phyloP scores from a whole-genome alignment of 805 yeast genomes.

The Hanseniaspora occidentalis region DNA sequence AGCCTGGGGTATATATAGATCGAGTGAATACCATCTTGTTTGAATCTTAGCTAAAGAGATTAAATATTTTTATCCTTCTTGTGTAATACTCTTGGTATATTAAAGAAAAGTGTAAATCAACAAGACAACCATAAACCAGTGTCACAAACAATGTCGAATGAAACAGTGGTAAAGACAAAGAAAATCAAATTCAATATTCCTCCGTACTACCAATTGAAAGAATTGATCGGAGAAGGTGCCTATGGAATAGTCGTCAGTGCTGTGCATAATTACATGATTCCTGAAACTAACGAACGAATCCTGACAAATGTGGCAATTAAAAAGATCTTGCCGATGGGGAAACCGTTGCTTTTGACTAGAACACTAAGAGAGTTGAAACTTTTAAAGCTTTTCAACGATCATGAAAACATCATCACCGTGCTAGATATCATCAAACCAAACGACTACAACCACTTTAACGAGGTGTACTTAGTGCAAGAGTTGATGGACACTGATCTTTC shows the following conservation, averaged over 20 bases:
- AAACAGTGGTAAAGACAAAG: constrained; percentile 21
- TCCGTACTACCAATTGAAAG: constrained; percentile 44
- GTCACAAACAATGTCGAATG: not conserved
- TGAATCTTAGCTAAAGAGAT: too few relatives aligned
- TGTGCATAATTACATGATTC: constrained; percentile 42
- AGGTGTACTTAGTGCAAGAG: constrained; percentile 67
- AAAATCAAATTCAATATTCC: constrained; percentile 52
- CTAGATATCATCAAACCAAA: constrained; percentile 55
- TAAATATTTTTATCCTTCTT: too few relatives aligned
- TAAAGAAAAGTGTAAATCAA: constrained; percentile 1
- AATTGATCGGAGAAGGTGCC: constrained; percentile 68
- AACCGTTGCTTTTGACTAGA: constrained; percentile 52
- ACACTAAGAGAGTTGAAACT: constrained; percentile 61
- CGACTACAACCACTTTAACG: constrained; percentile 46
- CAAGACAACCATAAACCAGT: not conserved
- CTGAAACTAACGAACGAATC: constrained; percentile 5
- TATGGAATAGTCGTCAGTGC: constrained; percentile 73
- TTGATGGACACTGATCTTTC: constrained; percentile 68
- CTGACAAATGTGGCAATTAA: constrained; percentile 58
- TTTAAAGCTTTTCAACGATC: constrained; percentile 48
- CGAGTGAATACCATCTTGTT: too few relatives aligned
- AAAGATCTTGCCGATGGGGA: constrained; percentile 59
- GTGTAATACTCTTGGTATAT: too few relatives aligned
- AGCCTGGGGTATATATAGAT: too few relatives aligned
- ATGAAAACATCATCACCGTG: constrained; percentile 60